Percentiles rank a stretch among this genome's conserved stretches.
These are phyloP conservation scores for Penstemon newberryi DNA, from an alignment of 257 asterid genomes.

Conservation along the genomic window DNA sequence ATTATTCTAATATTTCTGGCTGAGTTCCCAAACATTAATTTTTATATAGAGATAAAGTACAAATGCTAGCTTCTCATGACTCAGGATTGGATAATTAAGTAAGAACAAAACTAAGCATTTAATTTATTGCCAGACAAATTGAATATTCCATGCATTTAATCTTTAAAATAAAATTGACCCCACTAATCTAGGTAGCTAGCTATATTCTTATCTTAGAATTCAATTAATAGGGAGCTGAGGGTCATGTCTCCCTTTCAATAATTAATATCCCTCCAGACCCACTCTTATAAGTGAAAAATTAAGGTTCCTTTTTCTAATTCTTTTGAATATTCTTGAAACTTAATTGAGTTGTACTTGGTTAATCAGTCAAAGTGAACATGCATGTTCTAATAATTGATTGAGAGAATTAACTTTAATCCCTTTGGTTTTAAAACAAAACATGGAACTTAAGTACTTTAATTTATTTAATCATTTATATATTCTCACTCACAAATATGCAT, in stretches of 20 bases:
- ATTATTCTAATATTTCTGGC: no score
- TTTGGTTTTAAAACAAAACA: slow-evolving; percentile 14
- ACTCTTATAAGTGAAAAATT: slow-evolving; percentile 39
- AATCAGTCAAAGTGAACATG: slow-evolving; percentile 34
- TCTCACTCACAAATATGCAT: no score
- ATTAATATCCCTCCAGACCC: slow-evolving; percentile 35
- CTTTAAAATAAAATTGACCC: slow-evolving; percentile 37
- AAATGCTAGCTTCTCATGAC: neutral
- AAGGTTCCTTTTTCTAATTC: slow-evolving; percentile 46
- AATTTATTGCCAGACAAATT: slow-evolving; percentile 35
- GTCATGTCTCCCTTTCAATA: slow-evolving; percentile 39
- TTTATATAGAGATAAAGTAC: no score
- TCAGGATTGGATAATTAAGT: slow-evolving; percentile 32
- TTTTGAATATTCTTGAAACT: slow-evolving; percentile 74
- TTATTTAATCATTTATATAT: no score
- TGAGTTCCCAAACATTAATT: no score
- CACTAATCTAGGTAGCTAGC: slow-evolving; percentile 15
- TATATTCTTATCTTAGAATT: slow-evolving; percentile 34
- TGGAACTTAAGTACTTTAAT: slow-evolving; percentile 13
- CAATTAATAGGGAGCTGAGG: slow-evolving; percentile 5
- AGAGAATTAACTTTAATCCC: slow-evolving; percentile 29
- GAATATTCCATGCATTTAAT: slow-evolving; percentile 45
- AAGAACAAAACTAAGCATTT: slow-evolving; percentile 21
- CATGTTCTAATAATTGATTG: neutral
- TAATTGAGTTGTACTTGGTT: slow-evolving; percentile 40